Conservation (phyloP, 1,139 yeast species). For the Saccharomyces pastorianus region DNA sequence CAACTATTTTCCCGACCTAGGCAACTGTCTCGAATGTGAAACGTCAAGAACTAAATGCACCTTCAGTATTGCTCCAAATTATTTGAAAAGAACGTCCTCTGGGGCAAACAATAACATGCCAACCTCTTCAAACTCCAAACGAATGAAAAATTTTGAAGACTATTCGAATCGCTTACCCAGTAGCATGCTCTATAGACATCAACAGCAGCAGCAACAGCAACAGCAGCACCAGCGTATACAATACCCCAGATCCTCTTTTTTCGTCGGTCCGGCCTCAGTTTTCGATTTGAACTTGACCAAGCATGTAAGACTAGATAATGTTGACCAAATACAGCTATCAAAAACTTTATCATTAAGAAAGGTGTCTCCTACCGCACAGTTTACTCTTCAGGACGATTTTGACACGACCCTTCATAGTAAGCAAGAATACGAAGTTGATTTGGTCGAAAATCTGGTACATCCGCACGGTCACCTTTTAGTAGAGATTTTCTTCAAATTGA, state of each 20-base stretch:
- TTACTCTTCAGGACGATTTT: slow-evolving; percentile 63
- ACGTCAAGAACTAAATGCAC: slow-evolving; percentile 60
- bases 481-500: slow-evolving; percentile 62
- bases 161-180: background rate
- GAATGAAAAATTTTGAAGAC: slow-evolving; percentile 4
- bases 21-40: slow-evolving; percentile 62
- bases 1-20: slow-evolving; percentile 49
- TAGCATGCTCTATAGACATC: slow-evolving; percentile 5
- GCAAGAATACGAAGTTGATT: slow-evolving; percentile 62
- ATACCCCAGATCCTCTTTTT: slow-evolving; percentile 69
- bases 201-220: slow-evolving; percentile 6
- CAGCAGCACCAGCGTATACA: slow-evolving; percentile 35
- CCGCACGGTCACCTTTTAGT: slow-evolving; percentile 71
- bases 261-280: slow-evolving; percentile 66
- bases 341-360: slow-evolving; percentile 53
- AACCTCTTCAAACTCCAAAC: slow-evolving; percentile 10
- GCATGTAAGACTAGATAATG: slow-evolving; percentile 43
- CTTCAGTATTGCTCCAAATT: slow-evolving; percentile 31
- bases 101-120: slow-evolving; percentile 9
- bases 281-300: slow-evolving; percentile 55
- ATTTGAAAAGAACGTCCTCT: slow-evolving; percentile 1
- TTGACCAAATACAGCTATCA: slow-evolving; percentile 38
- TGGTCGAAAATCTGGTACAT: slow-evolving; percentile 62
- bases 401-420: slow-evolving; percentile 53
- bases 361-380: slow-evolving; percentile 58